These are phyloP conservation scores for Suhomyces anneliseae DNA, from an alignment of 1,139 yeast genomes.

Conservation along the genomic window DNA sequence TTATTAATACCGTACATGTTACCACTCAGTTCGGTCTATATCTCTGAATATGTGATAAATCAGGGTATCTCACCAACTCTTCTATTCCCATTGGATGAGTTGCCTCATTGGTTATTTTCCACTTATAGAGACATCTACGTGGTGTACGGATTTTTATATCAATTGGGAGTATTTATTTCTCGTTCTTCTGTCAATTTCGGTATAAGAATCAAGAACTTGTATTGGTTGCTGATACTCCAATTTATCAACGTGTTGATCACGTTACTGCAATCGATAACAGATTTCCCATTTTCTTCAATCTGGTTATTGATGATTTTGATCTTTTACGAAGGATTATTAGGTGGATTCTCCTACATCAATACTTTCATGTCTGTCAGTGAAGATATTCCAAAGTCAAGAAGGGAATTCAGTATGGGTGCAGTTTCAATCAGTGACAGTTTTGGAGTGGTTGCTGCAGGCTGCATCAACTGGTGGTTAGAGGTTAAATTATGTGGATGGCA, in stretches of 20 bases:
- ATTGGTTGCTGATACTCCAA: conserved; percentile 67
- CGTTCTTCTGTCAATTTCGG: conserved; percentile 74
- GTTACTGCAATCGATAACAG: conserved; percentile 61
- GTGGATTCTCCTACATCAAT: conserved; percentile 88
- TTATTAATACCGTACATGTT: conserved; percentile 72
- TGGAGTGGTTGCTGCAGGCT: conserved; percentile 82
- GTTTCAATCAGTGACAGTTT: conserved; percentile 90
- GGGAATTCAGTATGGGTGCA: conserved; percentile 93
- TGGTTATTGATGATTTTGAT: conserved; percentile 63
- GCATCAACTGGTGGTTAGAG: conserved; percentile 73
- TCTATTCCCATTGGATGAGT: conserved; percentile 66
- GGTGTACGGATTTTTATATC: conserved; percentile 89
- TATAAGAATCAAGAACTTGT: conserved; percentile 57
- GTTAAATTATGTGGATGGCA: conserved; percentile 65
- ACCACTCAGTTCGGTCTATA: conserved; percentile 79
- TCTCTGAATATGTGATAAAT: conserved; percentile 84
- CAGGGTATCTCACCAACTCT: conserved; percentile 91
- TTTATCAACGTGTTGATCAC: conserved; percentile 60
- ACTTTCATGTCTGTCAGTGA: conserved; percentile 81
- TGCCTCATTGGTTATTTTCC: conserved; percentile 60
- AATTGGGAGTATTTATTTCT: conserved; percentile 88
- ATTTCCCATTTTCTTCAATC: conserved; percentile 55
- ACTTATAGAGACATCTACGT: conserved; percentile 86
- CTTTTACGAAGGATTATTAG: conserved; percentile 84
- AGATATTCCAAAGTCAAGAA: conserved; percentile 47